phyloP scores from a whole-genome alignment of 2,329 filamentous ascomycete genomes.

The Hymenoscyphus infarciens region DNA sequence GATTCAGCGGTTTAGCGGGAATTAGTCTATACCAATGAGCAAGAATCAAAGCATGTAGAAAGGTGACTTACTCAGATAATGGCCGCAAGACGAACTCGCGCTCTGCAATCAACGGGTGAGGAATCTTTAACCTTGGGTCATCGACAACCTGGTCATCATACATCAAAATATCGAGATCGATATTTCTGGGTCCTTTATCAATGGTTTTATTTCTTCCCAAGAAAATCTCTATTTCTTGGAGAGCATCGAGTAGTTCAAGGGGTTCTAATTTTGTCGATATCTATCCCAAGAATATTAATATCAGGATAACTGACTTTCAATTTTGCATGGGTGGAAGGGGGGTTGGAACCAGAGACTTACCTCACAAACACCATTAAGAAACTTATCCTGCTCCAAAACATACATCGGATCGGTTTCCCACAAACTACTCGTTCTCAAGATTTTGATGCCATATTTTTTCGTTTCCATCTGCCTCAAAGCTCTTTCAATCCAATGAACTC shows the following conservation, averaged over 20 bases:
- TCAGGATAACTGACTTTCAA: not conserved
- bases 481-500: conserved; percentile 77
- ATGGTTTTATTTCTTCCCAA: conserved; percentile 80
- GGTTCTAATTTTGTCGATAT: conserved; percentile 77
- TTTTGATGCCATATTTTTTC: conserved; percentile 57
- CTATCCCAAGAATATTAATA: conserved; percentile 42
- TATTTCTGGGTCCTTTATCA: conserved; percentile 91
- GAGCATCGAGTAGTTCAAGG: conserved; percentile 68
- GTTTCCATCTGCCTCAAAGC: conserved; percentile 76
- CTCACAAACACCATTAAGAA: conserved; percentile 91
- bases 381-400: conserved; percentile 79
- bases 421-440: conserved; percentile 78
- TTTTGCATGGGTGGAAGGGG: not conserved
- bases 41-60: not conserved
- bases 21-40: conserved; percentile 45
- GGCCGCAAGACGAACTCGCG: conserved; percentile 91
- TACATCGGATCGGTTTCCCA: conserved; percentile 99
- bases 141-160: conserved; percentile 67
- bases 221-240: conserved; percentile 78
- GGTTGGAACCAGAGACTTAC: conserved; percentile 46
- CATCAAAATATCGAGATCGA: conserved; percentile 88
- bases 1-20: conserved; percentile 50
- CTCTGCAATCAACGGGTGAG: conserved; percentile 81
- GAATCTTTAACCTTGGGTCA: conserved; percentile 73
- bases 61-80: conserved; percentile 63